These are phyloP conservation scores for Lentinula edodes DNA, from an alignment of 768 basidiomycete species.

Conservation along the genomic window DNA sequence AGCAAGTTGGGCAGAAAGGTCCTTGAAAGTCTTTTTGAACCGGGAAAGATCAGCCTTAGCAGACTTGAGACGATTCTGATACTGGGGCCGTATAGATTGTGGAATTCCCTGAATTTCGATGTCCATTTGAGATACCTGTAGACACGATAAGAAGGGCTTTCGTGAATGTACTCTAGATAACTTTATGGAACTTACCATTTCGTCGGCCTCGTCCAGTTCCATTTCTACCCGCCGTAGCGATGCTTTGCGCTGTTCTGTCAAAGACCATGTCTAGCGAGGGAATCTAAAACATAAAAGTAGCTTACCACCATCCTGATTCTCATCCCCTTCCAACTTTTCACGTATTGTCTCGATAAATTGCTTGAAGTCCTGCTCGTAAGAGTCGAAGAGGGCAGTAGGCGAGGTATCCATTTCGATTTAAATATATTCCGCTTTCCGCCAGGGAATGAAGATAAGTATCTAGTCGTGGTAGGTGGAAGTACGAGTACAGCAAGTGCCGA, in stretches of 20 bases:
- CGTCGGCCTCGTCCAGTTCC: conserved; percentile 97
- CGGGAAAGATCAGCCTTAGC: conserved; percentile 72
- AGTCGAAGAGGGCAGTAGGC: conserved; percentile 81
- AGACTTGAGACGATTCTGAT: conserved; percentile 66
- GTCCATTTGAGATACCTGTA: conserved; percentile 97
- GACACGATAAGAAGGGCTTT: conserved; percentile 4
- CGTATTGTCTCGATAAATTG: conserved; percentile 72
- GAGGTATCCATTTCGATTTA: conserved; percentile 64
- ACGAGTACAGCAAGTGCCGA: background rate
- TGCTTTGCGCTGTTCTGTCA: conserved; percentile 74
- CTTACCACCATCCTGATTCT: conserved; percentile 67
- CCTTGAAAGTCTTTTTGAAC: conserved; percentile 79
- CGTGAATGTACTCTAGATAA: background rate
- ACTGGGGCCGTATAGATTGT: conserved; percentile 71
- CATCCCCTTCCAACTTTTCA: conserved; percentile 71
- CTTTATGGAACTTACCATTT: conserved; percentile 60
- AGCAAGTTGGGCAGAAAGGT: conserved; percentile 61
- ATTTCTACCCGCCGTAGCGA: conserved; percentile 81
- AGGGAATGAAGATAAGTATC: conserved; percentile 15
- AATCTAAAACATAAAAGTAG: conserved; percentile 2
- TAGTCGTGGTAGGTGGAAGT: conserved; percentile 14
- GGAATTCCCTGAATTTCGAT: conserved; percentile 96
- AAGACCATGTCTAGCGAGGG: background rate
- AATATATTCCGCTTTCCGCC: conserved; percentile 19
- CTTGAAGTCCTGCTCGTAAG: conserved; percentile 89